phyloP scores from a whole-genome alignment of 2,329 filamentous ascomycete species.

The Cyphellophora europaea region DNA sequence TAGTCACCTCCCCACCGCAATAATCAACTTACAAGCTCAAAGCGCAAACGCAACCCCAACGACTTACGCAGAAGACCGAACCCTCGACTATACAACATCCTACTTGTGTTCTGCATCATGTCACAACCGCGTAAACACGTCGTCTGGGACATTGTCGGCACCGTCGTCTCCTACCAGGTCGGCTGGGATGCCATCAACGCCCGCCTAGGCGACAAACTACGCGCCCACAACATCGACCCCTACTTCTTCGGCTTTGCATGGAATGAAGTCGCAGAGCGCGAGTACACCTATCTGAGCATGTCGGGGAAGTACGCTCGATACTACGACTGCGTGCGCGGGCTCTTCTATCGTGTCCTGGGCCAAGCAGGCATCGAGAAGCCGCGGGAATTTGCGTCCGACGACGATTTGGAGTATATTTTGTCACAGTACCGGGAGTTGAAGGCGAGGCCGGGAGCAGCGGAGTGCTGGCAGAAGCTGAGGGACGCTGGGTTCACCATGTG shows the following conservation, averaged over 20 bases:
- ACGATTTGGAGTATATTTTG: constrained; percentile 29
- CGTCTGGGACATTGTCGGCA: constrained; percentile 44
- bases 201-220: constrained; percentile 28
- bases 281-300: constrained; percentile 37
- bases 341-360: constrained; percentile 36
- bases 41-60: too few relatives aligned
- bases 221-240: constrained; percentile 24
- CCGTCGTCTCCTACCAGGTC: constrained; percentile 31
- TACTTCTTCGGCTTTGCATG: constrained; percentile 32
- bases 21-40: too few relatives aligned
- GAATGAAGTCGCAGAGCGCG: constrained; percentile 33
- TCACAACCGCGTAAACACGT: constrained; percentile 28
- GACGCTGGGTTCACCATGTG: constrained; percentile 43
- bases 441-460: constrained; percentile 26
- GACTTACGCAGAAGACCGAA: too few relatives aligned
- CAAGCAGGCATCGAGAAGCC: constrained; percentile 31
- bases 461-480: constrained; percentile 32
- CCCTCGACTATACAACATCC: too few relatives aligned
- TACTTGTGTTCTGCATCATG: too few relatives aligned
- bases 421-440: constrained; percentile 24
- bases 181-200: constrained; percentile 29
- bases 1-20: too few relatives aligned
- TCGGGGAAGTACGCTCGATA: constrained; percentile 29
- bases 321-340: constrained; percentile 25
- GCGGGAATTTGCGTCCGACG: constrained; percentile 26